Base-by-base conservation (phyloP, 495 filamentous ascomycete genomes). In the Aspergillus panamensis region DNA sequence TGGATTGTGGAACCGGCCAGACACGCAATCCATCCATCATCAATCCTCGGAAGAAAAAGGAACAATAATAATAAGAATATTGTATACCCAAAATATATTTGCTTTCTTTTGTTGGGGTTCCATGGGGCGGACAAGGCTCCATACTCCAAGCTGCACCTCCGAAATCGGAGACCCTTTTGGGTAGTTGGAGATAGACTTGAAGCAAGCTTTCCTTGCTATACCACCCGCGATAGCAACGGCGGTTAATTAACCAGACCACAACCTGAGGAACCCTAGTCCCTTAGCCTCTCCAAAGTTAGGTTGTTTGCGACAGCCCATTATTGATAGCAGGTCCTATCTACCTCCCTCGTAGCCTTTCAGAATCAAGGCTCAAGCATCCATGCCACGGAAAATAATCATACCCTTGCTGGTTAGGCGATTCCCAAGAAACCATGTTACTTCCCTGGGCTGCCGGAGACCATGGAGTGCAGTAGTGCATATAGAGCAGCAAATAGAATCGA, bases 11-110 rank as follows among this genome's bases (percentile, higher is more conserved):
- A 48, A 55, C 48, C 20, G 29, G 44, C 48, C 33, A 47, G 48
- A 58, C 40, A 30, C 48, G 39, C 56, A 58, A 52, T 19, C 29
- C 16, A 58, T 37, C 51, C 16, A 58, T 37, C 51, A 49, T 37
- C 29, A 47, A 29, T 31, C 37, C 48, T 58, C 56, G 56, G 56
- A 49, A 48, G 50, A 58, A 58, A 13, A 45, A 58, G 56, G 56
- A 58, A 58, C 43, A 49, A 48, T 35, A 33, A 37, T 52, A 16
- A 19, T 45, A 19, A 19, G 17, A 45, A 45, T 39, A 6, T 0
- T 12, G 8, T 10, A 37, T 37, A 37, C 35, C 35, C 35, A 3
- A 39, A 39, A 5, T 9, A 14, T 40, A 40, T 40, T 40, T 8
- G 6, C 6, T 45, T 45, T 12, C 6, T 40, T 21, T 40, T 32